phyloP scores from a whole-genome alignment of 2,329 filamentous ascomycete genomes.

The Ophiosphaerella herpotricha region DNA sequence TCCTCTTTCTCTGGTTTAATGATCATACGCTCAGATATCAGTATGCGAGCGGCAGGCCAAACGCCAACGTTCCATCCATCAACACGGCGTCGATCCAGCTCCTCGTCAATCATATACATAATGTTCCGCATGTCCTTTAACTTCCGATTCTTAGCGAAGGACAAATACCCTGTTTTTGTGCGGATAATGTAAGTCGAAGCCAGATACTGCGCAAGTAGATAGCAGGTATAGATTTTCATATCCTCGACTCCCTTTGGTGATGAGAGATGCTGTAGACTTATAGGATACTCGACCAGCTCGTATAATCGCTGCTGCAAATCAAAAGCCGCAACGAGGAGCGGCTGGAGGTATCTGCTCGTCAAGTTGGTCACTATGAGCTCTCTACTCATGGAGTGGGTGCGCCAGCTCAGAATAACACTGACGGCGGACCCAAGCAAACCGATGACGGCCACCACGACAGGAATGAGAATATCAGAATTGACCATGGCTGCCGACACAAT shows the following conservation, averaged over 20 bases:
- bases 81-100: slow-evolving; percentile 1
- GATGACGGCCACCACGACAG: too few species aligned
- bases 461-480: too few species aligned
- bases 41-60: slow-evolving; percentile 1
- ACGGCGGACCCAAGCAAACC: too few species aligned
- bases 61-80: slow-evolving; percentile 1
- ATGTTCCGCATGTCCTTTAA: background rate
- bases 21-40: slow-evolving; percentile 1
- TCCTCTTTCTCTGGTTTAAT: background rate
- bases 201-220: slow-evolving; percentile 5
- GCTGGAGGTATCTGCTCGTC: background rate
- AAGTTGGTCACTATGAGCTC: too few species aligned
- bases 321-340: slow-evolving; percentile 8
- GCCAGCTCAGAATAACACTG: too few species aligned
- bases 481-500: too few species aligned
- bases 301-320: slow-evolving; percentile 5
- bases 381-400: too few species aligned
- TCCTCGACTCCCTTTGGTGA: slow-evolving; percentile 2
- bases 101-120: background rate
- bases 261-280: background rate
- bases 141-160: background rate
- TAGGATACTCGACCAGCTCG: slow-evolving; percentile 5
- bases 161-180: slow-evolving; percentile 1
- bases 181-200: slow-evolving; percentile 6
- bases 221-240: slow-evolving; percentile 7